These are phyloP conservation scores for Thermoascus crustaceus DNA, from an alignment of 2,329 filamentous ascomycete genomes.

Conservation along the genomic window DNA sequence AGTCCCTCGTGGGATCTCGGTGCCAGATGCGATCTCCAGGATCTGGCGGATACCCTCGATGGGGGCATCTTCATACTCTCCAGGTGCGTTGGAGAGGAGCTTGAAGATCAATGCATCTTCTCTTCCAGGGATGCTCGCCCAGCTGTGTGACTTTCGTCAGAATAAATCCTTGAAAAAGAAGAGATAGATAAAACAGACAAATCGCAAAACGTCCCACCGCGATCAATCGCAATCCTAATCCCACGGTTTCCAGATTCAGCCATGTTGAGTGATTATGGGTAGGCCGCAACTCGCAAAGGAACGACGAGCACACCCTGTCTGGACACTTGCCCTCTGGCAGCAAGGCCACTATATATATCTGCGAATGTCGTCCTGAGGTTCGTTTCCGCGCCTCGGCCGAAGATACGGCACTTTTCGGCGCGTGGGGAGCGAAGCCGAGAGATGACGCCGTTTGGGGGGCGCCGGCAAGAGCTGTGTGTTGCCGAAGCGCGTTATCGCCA, in stretches of 20 bases:
- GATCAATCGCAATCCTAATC: slow-evolving; percentile 11
- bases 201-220: slow-evolving; percentile 18
- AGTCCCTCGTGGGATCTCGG: slow-evolving; percentile 10
- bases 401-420: background rate
- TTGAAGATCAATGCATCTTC: slow-evolving; percentile 21
- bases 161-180: background rate
- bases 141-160: slow-evolving; percentile 1
- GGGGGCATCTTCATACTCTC: slow-evolving; percentile 45
- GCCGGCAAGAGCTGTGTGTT: background rate
- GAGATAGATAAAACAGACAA: background rate
- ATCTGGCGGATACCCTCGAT: slow-evolving; percentile 73
- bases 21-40: slow-evolving; percentile 11
- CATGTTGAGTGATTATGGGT: slow-evolving; percentile 3
- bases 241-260: slow-evolving; percentile 2
- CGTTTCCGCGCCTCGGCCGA: background rate
- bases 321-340: background rate
- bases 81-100: slow-evolving; percentile 18
- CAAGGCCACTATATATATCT: background rate
- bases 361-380: background rate
- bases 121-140: slow-evolving; percentile 12
- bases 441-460: background rate
- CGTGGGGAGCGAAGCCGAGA: background rate
- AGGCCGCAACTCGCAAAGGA: background rate
- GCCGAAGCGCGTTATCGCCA: no score
- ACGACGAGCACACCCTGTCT: background rate